Evolutionary conservation across 2,329 filamentous ascomycete genomes (phyloP).

Genomic region (Monosporascus sp.): DNA sequence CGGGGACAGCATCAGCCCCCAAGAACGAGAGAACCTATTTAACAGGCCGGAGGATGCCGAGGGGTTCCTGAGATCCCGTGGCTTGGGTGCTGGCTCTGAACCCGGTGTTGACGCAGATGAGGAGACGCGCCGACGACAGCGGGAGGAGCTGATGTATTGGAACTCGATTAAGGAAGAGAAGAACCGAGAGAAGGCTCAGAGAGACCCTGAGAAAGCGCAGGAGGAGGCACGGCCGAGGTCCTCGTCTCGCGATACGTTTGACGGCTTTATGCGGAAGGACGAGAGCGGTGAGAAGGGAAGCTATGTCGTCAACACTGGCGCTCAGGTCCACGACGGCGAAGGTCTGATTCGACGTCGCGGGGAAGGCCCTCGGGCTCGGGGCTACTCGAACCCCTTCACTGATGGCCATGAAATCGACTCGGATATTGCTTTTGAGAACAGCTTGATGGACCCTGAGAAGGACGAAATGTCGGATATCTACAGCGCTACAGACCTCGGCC

Average conservation of each 20-base stretch:
- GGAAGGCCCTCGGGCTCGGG: conserved; percentile 40
- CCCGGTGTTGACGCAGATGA: conserved; percentile 56
- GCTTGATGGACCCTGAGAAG: conserved; percentile 36
- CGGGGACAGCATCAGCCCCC: conserved; percentile 50
- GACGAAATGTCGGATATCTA: conserved; percentile 53
- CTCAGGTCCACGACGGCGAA: conserved; percentile 37
- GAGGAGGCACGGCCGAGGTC: conserved; percentile 12
- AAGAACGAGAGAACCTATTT: conserved; percentile 48
- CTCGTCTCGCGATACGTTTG: conserved; percentile 40
- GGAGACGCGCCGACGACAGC: conserved; percentile 53
- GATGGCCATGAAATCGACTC: conserved; percentile 54
- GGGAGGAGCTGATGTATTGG: conserved; percentile 63
- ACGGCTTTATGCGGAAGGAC: conserved; percentile 53
- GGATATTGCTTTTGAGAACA: conserved; percentile 32
- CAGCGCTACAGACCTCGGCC: conserved; percentile 45
- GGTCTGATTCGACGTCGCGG: conserved; percentile 46
- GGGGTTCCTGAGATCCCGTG: conserved; percentile 53
- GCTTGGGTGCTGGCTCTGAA: conserved; percentile 32
- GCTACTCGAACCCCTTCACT: conserved; percentile 55
- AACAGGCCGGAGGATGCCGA: conserved; percentile 63
- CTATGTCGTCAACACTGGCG: conserved; percentile 53
- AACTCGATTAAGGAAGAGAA: conserved; percentile 50
- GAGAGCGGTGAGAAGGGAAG: conserved; percentile 46
- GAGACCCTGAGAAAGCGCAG: conserved; percentile 21
- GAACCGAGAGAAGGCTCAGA: conserved; percentile 29